These are phyloP conservation scores for Clonostachys sp. DNA, from an alignment of 2,329 filamentous ascomycete genomes.

Conservation along the genomic window DNA sequence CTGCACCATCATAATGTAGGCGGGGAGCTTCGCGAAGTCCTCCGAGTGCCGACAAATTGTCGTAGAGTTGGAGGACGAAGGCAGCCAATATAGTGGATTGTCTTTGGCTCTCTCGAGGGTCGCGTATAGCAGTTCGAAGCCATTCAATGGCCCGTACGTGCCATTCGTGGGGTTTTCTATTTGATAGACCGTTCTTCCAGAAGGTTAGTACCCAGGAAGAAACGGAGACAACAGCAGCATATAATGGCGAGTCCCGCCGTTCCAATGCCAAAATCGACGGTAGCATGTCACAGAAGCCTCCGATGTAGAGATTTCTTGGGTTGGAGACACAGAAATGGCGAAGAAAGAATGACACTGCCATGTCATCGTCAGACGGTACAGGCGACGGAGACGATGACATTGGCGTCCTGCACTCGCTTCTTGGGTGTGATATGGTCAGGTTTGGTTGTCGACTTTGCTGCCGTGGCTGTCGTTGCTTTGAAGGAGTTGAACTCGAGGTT, in stretches of 20 bases:
- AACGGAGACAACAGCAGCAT: constrained; percentile 7
- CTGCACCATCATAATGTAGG: constrained; percentile 8
- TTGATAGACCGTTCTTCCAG: too few species aligned
- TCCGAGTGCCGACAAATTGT: constrained; percentile 6
- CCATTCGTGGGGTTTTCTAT: too few species aligned
- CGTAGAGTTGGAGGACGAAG: constrained; percentile 9
- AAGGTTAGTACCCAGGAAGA: constrained; percentile 6
- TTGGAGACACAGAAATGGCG: neutral
- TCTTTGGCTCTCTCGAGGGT: constrained; percentile 6
- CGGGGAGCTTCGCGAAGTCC: constrained; percentile 5
- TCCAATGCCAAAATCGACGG: constrained; percentile 5
- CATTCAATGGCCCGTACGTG: constrained; percentile 6
- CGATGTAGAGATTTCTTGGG: too few species aligned
- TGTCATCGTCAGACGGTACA: neutral
- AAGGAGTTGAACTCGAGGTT: too few species aligned
- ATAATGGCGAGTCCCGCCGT: constrained; percentile 6
- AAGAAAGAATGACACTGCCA: constrained; percentile 7
- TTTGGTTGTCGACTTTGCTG: too few species aligned
- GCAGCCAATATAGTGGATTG: constrained; percentile 7
- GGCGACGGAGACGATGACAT: neutral
- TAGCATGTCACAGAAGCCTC: constrained; percentile 7
- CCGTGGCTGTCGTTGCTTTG: too few species aligned
- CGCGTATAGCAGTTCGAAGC: constrained; percentile 6
- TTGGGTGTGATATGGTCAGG: too few species aligned
- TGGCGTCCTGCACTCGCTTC: neutral